A percentile compares a stretch with the other conserved stretches of the same genome.
These are phyloP conservation scores for Daldinia sp. DNA, from an alignment of 2,329 filamentous ascomycete genomes.

Conservation along the genomic window DNA sequence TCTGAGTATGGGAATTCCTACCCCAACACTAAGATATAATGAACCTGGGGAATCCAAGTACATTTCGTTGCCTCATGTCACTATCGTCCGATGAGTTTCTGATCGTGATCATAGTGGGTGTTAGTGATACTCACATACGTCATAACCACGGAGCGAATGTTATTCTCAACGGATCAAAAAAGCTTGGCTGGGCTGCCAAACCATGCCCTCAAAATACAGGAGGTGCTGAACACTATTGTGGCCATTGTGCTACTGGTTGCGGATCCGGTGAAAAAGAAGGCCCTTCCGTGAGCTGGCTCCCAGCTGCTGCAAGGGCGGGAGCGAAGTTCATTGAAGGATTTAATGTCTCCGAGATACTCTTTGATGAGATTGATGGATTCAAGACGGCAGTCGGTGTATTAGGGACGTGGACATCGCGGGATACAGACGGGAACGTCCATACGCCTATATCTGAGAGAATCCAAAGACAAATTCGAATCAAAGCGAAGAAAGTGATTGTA, in stretches of 20 bases:
- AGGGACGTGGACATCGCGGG: slow-evolving; percentile 79
- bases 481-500: slow-evolving; percentile 82
- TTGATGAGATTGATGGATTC: slow-evolving; percentile 60
- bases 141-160: slow-evolving; percentile 78
- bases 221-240: slow-evolving; percentile 77
- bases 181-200: slow-evolving; percentile 75
- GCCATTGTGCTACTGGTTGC: slow-evolving; percentile 68
- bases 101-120: slow-evolving; percentile 64
- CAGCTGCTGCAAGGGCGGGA: slow-evolving; percentile 79
- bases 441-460: slow-evolving; percentile 57
- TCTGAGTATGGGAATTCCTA: background rate
- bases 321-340: slow-evolving; percentile 88
- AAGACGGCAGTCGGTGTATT: slow-evolving; percentile 73
- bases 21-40: background rate
- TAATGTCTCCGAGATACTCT: slow-evolving; percentile 73
- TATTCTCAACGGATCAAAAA: slow-evolving; percentile 77
- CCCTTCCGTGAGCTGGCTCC: slow-evolving; percentile 78
- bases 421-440: slow-evolving; percentile 65
- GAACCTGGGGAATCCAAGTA: too few relatives aligned
- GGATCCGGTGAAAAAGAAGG: slow-evolving; percentile 79
- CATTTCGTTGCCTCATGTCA: background rate
- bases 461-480: slow-evolving; percentile 72
- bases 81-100: background rate
- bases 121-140: slow-evolving; percentile 68
- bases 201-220: slow-evolving; percentile 82